Evolutionary conservation across 805 yeast species (phyloP).

Genomic region (Jamesozyma lodderae): DNA sequence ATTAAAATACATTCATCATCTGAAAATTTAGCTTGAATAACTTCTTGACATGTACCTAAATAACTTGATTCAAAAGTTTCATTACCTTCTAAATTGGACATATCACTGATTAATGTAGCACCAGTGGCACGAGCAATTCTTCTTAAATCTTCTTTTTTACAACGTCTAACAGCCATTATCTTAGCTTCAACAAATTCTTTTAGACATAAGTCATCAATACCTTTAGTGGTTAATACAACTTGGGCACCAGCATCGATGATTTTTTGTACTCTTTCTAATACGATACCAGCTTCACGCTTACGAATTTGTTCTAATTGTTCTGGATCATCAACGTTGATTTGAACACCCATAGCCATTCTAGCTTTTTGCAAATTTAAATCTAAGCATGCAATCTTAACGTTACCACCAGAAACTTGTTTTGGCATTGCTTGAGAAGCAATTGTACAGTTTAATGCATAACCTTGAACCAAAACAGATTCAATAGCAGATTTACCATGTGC

Average conservation of each 20-base stretch:
- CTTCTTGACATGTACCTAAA: constrained; percentile 86
- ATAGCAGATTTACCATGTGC: constrained; percentile 92
- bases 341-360: constrained; percentile 97
- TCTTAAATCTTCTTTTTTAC: constrained; percentile 92
- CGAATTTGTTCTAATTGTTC: constrained; percentile 91
- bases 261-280: constrained; percentile 72
- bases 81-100: constrained; percentile 93
- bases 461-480: constrained; percentile 81
- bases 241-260: constrained; percentile 85
- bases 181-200: constrained; percentile 87
- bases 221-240: constrained; percentile 86
- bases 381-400: constrained; percentile 78
- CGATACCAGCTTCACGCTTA: constrained; percentile 78
- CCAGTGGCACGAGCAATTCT: constrained; percentile 98
- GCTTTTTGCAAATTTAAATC: constrained; percentile 94
- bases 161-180: constrained; percentile 92
- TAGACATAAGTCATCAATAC: constrained; percentile 86
- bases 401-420: constrained; percentile 37
- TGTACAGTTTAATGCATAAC: constrained; percentile 94
- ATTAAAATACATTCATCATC: constrained; percentile 95
- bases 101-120: constrained; percentile 75
- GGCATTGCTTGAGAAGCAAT: constrained; percentile 97
- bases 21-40: constrained; percentile 79
- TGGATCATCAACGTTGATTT: constrained; percentile 93
- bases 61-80: constrained; percentile 80